Evolutionary conservation across 495 filamentous ascomycete genomes (phyloP).

Genomic region (Penicillium dipodomyicola): DNA sequence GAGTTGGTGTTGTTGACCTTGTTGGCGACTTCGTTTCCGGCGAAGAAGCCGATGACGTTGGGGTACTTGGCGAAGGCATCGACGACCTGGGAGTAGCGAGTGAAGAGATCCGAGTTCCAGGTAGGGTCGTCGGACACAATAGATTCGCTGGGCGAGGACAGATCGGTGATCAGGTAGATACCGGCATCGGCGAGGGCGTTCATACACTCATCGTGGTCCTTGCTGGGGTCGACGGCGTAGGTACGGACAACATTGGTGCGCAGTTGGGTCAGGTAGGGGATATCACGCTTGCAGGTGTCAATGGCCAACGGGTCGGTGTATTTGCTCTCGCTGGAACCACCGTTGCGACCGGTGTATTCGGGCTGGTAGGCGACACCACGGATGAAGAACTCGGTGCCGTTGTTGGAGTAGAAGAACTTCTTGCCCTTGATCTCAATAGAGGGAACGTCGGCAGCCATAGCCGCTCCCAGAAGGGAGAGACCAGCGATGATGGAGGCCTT

Average conservation of each 20-base stretch:
- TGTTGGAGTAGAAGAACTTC: slow-evolving; percentile 72
- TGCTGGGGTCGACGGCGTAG: slow-evolving; percentile 82
- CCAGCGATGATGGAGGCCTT: slow-evolving; percentile 49
- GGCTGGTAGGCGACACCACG: slow-evolving; percentile 88
- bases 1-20: slow-evolving; percentile 77
- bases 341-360: slow-evolving; percentile 50
- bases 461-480: slow-evolving; percentile 50
- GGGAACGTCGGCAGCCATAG: slow-evolving; percentile 56
- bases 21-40: slow-evolving; percentile 96
- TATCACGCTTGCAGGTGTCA: slow-evolving; percentile 72
- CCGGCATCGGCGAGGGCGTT: slow-evolving; percentile 77
- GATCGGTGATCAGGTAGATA: slow-evolving; percentile 92
- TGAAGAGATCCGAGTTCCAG: slow-evolving; percentile 78
- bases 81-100: slow-evolving; percentile 81
- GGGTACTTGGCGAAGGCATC: slow-evolving; percentile 77
- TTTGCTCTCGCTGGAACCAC: slow-evolving; percentile 28
- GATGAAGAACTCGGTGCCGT: slow-evolving; percentile 83
- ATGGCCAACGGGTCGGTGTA: slow-evolving; percentile 70
- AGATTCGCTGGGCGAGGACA: slow-evolving; percentile 75
- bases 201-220: slow-evolving; percentile 84
- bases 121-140: slow-evolving; percentile 75
- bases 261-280: slow-evolving; percentile 74
- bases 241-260: slow-evolving; percentile 90
- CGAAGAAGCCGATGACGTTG: slow-evolving; percentile 95
- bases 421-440: slow-evolving; percentile 60